A percentile compares a stretch with the other conserved stretches of the same genome.
Evolutionary conservation across 306 rosid genomes (phyloP).

Genomic region (Rosa rugosa): DNA sequence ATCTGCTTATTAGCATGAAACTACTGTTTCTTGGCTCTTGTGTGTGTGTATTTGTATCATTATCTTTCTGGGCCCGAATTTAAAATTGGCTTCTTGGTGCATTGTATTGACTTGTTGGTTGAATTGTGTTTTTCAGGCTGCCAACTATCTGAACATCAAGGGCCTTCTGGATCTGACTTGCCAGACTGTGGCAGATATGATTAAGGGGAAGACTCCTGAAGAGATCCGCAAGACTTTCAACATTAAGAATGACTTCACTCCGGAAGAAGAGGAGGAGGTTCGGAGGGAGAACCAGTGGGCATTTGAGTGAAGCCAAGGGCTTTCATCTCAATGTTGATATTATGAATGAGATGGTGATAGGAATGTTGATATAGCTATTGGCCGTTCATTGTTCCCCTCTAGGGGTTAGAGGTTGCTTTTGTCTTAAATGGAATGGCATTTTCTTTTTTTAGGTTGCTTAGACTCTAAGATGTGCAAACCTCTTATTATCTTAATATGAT

Average conservation of each 20-base stretch:
- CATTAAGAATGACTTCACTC: conserved; percentile 34
- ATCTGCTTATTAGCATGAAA: background rate
- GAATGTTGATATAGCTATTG: conserved; percentile 5
- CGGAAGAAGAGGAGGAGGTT: conserved; percentile 35
- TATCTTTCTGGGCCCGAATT: background rate
- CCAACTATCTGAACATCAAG: conserved; percentile 26
- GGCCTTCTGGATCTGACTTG: conserved; percentile 22
- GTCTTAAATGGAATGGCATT: background rate
- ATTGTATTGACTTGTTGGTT: background rate
- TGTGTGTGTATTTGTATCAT: background rate
- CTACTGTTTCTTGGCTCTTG: background rate
- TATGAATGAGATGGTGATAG: background rate
- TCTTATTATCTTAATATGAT: background rate
- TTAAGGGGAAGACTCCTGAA: conserved; percentile 23
- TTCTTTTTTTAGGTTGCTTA: background rate
- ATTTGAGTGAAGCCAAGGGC: background rate
- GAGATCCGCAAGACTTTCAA: conserved; percentile 29
- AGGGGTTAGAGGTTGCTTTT: background rate
- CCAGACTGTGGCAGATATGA: conserved; percentile 22
- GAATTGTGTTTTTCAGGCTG: conserved; percentile 21
- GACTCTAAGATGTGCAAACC: background rate
- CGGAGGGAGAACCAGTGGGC: conserved; percentile 22
- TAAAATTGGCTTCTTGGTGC: background rate
- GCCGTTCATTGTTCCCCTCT: background rate
- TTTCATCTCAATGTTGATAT: conserved; percentile 1